Evolutionary conservation across 129 eudicot species (phyloP).

Genomic region (sunflower (Helianthus annuus)): HanXRQr2.0-SUNRISE NC_035446.2:124823123-124823622

Average conservation of each 20-base stretch:
- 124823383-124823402: not conserved
- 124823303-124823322: constrained; percentile 74
- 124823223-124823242: not conserved
- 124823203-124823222: not conserved
- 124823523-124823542: constrained; percentile 15
- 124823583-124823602: not conserved
- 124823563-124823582: not conserved
- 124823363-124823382: not conserved
- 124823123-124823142: no score
- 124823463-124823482: constrained; percentile 6
- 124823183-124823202: not conserved
- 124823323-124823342: constrained; percentile 86
- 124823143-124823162: no score
- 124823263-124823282: constrained; percentile 79
- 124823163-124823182: no score
- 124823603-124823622: not conserved
- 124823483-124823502: not conserved
- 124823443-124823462: not conserved
- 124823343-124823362: not conserved
- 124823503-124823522: not conserved
- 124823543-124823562: not conserved
- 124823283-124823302: constrained; percentile 82
- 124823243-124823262: constrained; percentile 72
- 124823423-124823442: not conserved
- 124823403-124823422: not conserved